These are phyloP conservation scores for Cladosporium sphaerospermum DNA, from an alignment of 2,329 filamentous ascomycete genomes.

Conservation along the genomic window DNA sequence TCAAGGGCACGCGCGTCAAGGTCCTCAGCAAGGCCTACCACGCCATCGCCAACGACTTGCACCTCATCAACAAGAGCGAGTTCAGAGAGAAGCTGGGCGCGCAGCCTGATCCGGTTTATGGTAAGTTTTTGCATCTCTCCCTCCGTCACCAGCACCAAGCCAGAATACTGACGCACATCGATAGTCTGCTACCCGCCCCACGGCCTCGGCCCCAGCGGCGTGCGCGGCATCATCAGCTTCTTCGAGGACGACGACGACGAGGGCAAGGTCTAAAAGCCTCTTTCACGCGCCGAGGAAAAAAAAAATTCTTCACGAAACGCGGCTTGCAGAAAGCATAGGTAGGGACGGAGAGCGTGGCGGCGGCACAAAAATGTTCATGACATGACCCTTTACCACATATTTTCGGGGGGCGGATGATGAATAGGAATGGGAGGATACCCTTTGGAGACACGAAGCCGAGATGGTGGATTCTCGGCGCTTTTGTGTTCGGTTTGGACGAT, in stretches of 20 bases:
- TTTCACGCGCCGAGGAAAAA: background rate
- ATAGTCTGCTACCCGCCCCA: conserved; percentile 78
- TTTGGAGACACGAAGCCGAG: too few relatives aligned
- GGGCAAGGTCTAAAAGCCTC: conserved; percentile 20
- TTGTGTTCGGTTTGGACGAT: too few relatives aligned
- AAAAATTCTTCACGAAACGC: too few relatives aligned
- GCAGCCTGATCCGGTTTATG: conserved; percentile 72
- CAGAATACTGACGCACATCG: conserved; percentile 9
- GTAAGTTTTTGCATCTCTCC: conserved; percentile 18
- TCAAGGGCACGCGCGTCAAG: conserved; percentile 72
- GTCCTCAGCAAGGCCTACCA: conserved; percentile 79
- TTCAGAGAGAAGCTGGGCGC: conserved; percentile 89
- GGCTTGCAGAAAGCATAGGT: too few relatives aligned
- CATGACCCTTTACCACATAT: too few relatives aligned
- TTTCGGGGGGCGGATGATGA: too few relatives aligned
- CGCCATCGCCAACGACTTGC: conserved; percentile 72
- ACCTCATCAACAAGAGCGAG: conserved; percentile 75
- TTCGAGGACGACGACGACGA: conserved; percentile 62
- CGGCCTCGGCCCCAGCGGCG: conserved; percentile 73
- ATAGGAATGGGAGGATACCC: too few relatives aligned
- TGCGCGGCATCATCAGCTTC: conserved; percentile 82
- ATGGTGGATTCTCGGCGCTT: too few relatives aligned
- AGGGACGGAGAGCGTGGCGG: too few relatives aligned
- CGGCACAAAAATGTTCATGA: too few relatives aligned
- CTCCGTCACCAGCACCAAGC: too few relatives aligned